Percentiles rank a stretch among this genome's conserved stretches.
These are phyloP conservation scores for Collybia nuda DNA, from an alignment of 768 basidiomycete species.

Conservation along the genomic window DNA sequence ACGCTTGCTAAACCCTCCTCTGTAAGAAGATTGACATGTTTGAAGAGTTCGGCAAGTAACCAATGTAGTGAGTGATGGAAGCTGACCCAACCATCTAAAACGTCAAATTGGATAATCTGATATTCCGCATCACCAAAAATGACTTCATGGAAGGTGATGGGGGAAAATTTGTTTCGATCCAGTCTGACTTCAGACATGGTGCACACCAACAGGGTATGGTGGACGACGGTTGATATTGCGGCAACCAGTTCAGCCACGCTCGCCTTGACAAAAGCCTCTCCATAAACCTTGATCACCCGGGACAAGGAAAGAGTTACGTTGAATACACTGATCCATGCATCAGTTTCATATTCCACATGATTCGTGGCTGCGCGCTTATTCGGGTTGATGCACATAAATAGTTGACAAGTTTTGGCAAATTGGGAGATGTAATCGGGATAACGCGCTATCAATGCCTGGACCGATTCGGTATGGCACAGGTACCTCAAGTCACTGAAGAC, in stretches of 20 bases:
- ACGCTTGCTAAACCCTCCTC: slow-evolving; percentile 51
- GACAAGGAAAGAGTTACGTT: slow-evolving; percentile 91
- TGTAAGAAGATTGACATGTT: slow-evolving; percentile 70
- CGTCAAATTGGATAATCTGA: slow-evolving; percentile 75
- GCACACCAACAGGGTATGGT: slow-evolving; percentile 71
- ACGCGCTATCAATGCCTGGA: slow-evolving; percentile 75
- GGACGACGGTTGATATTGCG: slow-evolving; percentile 68
- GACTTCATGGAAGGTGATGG: slow-evolving; percentile 65
- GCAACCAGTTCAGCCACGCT: slow-evolving; percentile 57
- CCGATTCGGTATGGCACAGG: slow-evolving; percentile 76
- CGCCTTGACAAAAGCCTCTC: slow-evolving; percentile 73
- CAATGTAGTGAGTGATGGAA: slow-evolving; percentile 93
- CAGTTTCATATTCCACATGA: slow-evolving; percentile 96
- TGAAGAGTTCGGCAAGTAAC: slow-evolving; percentile 86
- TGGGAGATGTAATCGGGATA: slow-evolving; percentile 66
- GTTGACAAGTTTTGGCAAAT: slow-evolving; percentile 75
- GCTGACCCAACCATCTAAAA: slow-evolving; percentile 80
- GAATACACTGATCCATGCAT: slow-evolving; percentile 96
- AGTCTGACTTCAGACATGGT: slow-evolving; percentile 65
- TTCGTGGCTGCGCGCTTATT: slow-evolving; percentile 78
- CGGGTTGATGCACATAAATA: slow-evolving; percentile 94
- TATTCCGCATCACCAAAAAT: slow-evolving; percentile 59
- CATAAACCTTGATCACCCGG: slow-evolving; percentile 86
- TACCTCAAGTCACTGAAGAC: slow-evolving; percentile 91
- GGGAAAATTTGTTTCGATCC: slow-evolving; percentile 64